These are phyloP conservation scores for Puccinia hordei DNA, from an alignment of 1,284 basidiomycete genomes.

Conservation along the genomic window DNA sequence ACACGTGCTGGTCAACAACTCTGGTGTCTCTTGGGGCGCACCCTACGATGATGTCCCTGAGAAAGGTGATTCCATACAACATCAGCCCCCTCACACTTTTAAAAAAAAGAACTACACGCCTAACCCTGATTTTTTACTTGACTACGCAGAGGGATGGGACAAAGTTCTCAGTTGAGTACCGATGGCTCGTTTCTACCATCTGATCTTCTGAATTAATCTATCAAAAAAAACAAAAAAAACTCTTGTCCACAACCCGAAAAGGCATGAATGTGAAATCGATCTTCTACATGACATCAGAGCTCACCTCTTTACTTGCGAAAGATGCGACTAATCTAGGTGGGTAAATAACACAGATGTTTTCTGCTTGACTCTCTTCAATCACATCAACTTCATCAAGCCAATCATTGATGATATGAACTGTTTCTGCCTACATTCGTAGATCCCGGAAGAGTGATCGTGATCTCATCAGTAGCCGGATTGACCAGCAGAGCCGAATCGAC, in stretches of 20 bases:
- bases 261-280: constrained; percentile 51
- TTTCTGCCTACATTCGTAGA: constrained; percentile 40
- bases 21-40: constrained; percentile 51
- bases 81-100: too few species aligned
- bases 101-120: too few species aligned
- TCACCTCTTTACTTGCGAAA: constrained; percentile 41
- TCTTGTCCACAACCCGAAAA: background rate
- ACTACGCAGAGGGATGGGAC: constrained; percentile 45
- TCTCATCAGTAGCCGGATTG: constrained; percentile 58
- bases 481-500: constrained; percentile 54
- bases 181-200: background rate
- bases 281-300: constrained; percentile 49
- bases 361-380: background rate
- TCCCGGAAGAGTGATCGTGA: constrained; percentile 58
- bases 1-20: constrained; percentile 51
- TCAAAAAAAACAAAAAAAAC: background rate
- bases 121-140: background rate
- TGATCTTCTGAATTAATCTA: background rate
- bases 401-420: background rate
- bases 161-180: constrained; percentile 38
- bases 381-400: background rate
- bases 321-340: constrained; percentile 48
- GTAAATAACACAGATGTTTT: background rate
- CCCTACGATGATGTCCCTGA: constrained; percentile 50
- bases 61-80: too few species aligned